A percentile compares a stretch with the other conserved stretches of the same genome.
Conservation (phyloP, 371 early-diverging fungal species). For the Mortierella sp. region DNA sequence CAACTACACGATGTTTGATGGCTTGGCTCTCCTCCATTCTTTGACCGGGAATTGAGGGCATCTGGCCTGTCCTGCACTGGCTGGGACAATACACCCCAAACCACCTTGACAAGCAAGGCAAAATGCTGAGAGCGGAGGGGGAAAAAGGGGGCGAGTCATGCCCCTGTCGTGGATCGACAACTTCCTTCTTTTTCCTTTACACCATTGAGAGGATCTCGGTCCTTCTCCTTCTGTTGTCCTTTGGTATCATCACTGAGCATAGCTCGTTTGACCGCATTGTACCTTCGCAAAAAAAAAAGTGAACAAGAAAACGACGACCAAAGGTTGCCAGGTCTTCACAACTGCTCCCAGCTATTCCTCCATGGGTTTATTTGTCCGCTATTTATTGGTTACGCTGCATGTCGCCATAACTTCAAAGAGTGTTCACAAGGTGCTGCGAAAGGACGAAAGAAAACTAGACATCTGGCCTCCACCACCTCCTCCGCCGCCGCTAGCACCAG, state of each 20-base stretch:
- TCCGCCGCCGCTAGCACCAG: background rate
- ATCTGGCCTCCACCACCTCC: background rate
- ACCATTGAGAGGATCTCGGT: background rate
- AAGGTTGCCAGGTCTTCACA: background rate
- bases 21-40: background rate
- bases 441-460: background rate
- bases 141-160: constrained; percentile 3
- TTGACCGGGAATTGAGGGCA: background rate
- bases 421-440: background rate
- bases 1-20: constrained; percentile 5
- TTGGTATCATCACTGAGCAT: background rate
- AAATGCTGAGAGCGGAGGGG: constrained; percentile 2
- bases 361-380: background rate
- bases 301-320: background rate
- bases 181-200: background rate
- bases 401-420: background rate
- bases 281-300: background rate
- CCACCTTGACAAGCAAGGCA: too few relatives aligned
- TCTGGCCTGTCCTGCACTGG: background rate
- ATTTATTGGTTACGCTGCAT: background rate
- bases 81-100: too few relatives aligned
- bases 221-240: background rate
- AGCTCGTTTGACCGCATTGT: too few relatives aligned
- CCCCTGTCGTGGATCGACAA: background rate
- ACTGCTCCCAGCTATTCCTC: background rate